phyloP scores from a whole-genome alignment of 495 filamentous ascomycete genomes.

The Tuber borchii region DNA sequence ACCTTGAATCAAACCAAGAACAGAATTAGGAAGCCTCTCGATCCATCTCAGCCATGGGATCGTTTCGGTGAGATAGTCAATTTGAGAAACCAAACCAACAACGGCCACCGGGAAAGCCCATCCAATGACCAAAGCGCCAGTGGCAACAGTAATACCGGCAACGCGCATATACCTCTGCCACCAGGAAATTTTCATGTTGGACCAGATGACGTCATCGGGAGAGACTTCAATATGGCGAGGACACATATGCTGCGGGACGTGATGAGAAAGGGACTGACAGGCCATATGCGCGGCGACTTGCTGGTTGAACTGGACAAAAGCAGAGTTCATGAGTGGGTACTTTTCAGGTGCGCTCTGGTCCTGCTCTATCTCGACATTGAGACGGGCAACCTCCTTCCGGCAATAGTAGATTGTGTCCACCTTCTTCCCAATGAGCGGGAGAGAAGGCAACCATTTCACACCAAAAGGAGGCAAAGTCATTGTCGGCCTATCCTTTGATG shows the following conservation, averaged over 20 bases:
- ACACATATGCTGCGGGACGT: constrained; percentile 88
- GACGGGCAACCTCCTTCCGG: constrained; percentile 74
- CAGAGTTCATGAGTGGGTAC: constrained; percentile 93
- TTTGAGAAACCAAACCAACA: constrained; percentile 71
- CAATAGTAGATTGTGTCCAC: constrained; percentile 93
- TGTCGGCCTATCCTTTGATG: constrained; percentile 73
- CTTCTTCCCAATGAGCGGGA: constrained; percentile 79
- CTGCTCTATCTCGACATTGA: constrained; percentile 88
- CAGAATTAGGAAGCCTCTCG: constrained; percentile 52
- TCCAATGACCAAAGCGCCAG: constrained; percentile 70
- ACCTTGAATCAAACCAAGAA: constrained; percentile 74
- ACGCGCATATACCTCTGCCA: constrained; percentile 81
- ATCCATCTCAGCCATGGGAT: constrained; percentile 69
- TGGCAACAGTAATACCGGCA: constrained; percentile 57
- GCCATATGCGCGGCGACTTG: constrained; percentile 98
- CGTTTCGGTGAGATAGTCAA: constrained; percentile 58
- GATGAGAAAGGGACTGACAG: constrained; percentile 85
- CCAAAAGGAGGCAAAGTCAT: constrained; percentile 73
- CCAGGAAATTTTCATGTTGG: constrained; percentile 96
- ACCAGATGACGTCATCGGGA: constrained; percentile 91
- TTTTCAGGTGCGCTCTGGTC: constrained; percentile 82
- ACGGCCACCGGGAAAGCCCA: constrained; percentile 91
- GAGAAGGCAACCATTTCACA: constrained; percentile 71
- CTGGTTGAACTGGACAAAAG: constrained; percentile 97
- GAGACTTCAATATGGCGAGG: constrained; percentile 88